Evolutionary conservation across 768 basidiomycete genomes (phyloP), one percentile per base, ranked within the genome.

Genomic region (Pleurotus eryngii): DNA sequence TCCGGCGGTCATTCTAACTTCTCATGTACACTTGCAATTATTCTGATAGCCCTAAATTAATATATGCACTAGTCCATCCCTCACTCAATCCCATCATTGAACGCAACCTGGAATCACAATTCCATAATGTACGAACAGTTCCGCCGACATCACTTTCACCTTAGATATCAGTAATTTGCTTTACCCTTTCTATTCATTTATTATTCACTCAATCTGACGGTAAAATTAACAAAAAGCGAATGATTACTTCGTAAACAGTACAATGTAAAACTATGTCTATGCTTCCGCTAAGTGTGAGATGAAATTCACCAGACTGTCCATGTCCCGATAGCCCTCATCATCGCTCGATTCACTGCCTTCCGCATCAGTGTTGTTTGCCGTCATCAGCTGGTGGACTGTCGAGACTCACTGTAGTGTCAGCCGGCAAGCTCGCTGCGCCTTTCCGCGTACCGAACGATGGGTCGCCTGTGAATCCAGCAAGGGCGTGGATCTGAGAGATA

Each of bases 391-490:
- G 12, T 17, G 12, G 39, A 42, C 14, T 3, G 12, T 12, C 39
- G 17, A 12, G 17, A 12, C 14, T 12, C 12, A 3, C 39, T 12
- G 12, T 17, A 42, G 14, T 3, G 39, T 42, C 17, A 42, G 12
- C 14, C 12, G 39, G 39, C 17, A 42, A 8, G 14, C n/a, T 18
- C 15, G 22, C 26, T 20, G 17, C 27, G 26, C 48, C 56, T 38
- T 57, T 57, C 9, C 48, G 46, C 9, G 20, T 51, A 22, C 56
- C 47, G 8, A 47, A 47, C 38, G 18, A 20, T 15, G 48, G 22
- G 17, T 35, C 48, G 0, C 60, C 53, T 14, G 40, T 61, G 35
- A 63, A 63, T 4, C 61, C 60, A 1, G 22, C 7, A 8, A 63
- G 60, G 2, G 1, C 18, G 9, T 60, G 37, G 27, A 63, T 60